Percentiles rank a stretch among this genome's conserved stretches.
Conservation (phyloP, 345 rosid genomes). For the Cochlearia excelsa region DNA sequence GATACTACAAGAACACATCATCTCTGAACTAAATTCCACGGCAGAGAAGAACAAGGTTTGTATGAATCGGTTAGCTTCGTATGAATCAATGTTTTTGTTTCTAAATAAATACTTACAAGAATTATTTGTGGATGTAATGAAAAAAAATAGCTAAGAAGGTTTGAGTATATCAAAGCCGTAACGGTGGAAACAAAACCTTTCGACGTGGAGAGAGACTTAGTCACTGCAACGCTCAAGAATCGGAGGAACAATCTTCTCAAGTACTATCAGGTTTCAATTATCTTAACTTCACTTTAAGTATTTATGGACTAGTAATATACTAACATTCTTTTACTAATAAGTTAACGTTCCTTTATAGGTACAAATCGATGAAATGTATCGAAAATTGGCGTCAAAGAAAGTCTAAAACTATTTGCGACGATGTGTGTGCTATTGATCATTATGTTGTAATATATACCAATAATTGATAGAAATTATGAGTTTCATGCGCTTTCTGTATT, state of each 20-base stretch:
- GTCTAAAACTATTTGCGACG: constrained; percentile 15
- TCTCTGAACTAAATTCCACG: constrained; percentile 54
- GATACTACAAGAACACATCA: constrained; percentile 52
- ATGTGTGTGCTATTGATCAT: constrained; percentile 20
- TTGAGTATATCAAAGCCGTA: constrained; percentile 70
- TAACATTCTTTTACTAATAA: too few relatives aligned
- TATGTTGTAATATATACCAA: neutral
- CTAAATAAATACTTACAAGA: neutral
- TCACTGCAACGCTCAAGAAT: constrained; percentile 92
- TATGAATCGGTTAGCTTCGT: neutral
- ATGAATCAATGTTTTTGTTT: neutral
- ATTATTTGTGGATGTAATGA: neutral
- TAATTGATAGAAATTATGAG: constrained; percentile 4
- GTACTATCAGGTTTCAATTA: constrained; percentile 57
- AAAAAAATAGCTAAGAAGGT: constrained; percentile 57
- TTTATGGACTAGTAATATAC: too few relatives aligned
- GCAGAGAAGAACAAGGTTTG: constrained; percentile 74
- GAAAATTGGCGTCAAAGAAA: constrained; percentile 38
- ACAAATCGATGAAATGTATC: constrained; percentile 59
- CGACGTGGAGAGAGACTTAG: constrained; percentile 79
- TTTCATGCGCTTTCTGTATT: constrained; percentile 14
- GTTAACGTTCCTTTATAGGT: constrained; percentile 40
- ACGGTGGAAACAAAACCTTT: constrained; percentile 55
- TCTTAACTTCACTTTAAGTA: constrained; percentile 3
- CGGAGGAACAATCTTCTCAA: constrained; percentile 66